A percentile compares a stretch with the other conserved stretches of the same genome.
These are phyloP conservation scores for Pyrus hybrid DNA, from an alignment of 331 rosid genomes.

Conservation along the genomic window DNA sequence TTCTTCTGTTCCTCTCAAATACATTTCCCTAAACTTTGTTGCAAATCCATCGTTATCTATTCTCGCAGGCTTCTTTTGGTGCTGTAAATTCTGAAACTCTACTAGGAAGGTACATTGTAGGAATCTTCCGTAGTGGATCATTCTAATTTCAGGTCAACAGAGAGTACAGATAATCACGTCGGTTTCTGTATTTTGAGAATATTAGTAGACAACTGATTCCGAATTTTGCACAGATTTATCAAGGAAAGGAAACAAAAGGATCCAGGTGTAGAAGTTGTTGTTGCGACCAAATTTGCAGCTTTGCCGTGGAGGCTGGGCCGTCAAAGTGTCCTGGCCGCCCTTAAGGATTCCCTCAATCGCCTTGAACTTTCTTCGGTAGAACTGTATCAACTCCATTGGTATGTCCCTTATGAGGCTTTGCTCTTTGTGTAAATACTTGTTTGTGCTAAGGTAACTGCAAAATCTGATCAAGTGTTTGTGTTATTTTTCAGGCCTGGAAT, in stretches of 20 bases:
- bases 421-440: background rate
- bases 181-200: constrained; percentile 2
- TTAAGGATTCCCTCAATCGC: constrained; percentile 80
- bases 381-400: constrained; percentile 97
- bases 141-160: constrained; percentile 1
- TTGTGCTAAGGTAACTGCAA: background rate
- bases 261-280: constrained; percentile 50
- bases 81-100: constrained; percentile 83
- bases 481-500: constrained; percentile 81
- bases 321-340: constrained; percentile 69
- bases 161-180: background rate
- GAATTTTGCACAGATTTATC: constrained; percentile 38
- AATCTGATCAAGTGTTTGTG: constrained; percentile 18
- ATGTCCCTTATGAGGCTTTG: constrained; percentile 22
- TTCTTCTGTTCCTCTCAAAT: background rate
- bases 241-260: constrained; percentile 64
- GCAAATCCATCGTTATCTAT: background rate
- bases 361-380: constrained; percentile 74
- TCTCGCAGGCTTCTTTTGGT: constrained; percentile 57
- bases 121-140: background rate
- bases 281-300: constrained; percentile 95
- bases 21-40: background rate
- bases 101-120: constrained; percentile 65
- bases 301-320: constrained; percentile 95
- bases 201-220: background rate